phyloP scores from a whole-genome alignment of 2,329 filamentous ascomycete genomes.

The Fusarium tricinctum region DNA sequence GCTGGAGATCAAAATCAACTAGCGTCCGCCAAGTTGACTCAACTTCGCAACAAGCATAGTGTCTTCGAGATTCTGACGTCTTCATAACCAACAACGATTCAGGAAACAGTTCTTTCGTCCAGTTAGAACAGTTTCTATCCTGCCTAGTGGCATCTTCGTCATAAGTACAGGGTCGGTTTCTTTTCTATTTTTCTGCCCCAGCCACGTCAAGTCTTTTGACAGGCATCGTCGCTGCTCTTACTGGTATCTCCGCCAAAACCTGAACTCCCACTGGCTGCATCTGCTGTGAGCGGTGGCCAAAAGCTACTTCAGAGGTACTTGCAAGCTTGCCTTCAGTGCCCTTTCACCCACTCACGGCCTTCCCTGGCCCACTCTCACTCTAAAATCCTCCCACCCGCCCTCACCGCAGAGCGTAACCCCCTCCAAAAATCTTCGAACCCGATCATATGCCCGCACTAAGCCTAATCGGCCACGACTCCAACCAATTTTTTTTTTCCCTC shows the following conservation, averaged over 20 bases:
- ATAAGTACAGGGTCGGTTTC: constrained; percentile 36
- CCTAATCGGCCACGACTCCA: constrained; percentile 51
- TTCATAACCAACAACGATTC: constrained; percentile 29
- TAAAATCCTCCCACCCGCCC: constrained; percentile 39
- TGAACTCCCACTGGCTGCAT: constrained; percentile 38
- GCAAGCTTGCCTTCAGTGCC: not conserved
- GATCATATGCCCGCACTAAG: constrained; percentile 49
- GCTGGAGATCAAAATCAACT: constrained; percentile 6
- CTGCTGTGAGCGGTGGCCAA: constrained; percentile 46
- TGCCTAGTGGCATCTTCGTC: constrained; percentile 31
- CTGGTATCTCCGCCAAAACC: constrained; percentile 32
- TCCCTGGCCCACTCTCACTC: constrained; percentile 47
- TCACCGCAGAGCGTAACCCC: constrained; percentile 50
- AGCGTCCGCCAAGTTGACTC: constrained; percentile 12
- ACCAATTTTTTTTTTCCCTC: constrained; percentile 56
- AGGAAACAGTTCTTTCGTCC: constrained; percentile 25
- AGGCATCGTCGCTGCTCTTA: constrained; percentile 35
- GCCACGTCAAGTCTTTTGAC: constrained; percentile 42
- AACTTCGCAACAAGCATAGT: constrained; percentile 7
- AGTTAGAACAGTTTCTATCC: constrained; percentile 20
- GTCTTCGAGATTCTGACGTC: constrained; percentile 24
- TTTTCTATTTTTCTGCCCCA: constrained; percentile 33
- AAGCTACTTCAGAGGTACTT: constrained; percentile 44
- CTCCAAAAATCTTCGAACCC: constrained; percentile 48
- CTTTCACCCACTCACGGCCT: constrained; percentile 48